Base-by-base conservation (phyloP, 139 green algal genomes). In the Chlamydomonas schloesseri region DNA sequence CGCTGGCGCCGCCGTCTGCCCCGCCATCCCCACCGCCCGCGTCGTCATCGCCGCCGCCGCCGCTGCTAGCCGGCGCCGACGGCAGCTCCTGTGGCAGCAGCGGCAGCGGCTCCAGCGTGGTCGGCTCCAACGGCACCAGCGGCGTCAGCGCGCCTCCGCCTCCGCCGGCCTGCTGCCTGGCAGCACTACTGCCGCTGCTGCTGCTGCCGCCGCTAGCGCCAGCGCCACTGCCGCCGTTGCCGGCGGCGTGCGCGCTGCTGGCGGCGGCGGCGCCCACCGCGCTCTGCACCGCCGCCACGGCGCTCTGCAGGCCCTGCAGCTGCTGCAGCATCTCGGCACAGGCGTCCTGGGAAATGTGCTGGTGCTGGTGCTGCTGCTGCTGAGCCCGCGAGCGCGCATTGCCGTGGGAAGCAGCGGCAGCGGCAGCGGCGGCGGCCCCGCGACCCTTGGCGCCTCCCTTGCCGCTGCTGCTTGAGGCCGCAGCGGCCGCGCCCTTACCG, bases 251-350 rank as follows among this genome's bases (percentile, higher is more conserved):
- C 28, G n/a, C 34, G 5, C 21, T 21, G 33, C 28, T 20, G 29
- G 47, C 26, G 24, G 34, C 62, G n/a, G 42, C 64, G 15, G 46
- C 78, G 28, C 78, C 78, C 34, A 84, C 78, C 10, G 64, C 78
- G 64, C 29, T 68, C 62, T 84, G 78, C n/a, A 84, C 78, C n/a
- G 78, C 78, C 20, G 64, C 78, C 64, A 84, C 78, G 37, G 78
- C 78, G 42, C 74, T 65, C 65, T 84, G 78, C 78, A 84, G 78
- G 18, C 78, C 78, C 78, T 84, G 78, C 34, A 84, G 78, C 78
- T 84, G 78, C 78, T 84, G 78, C 42, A 84, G 62, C 78, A 84
- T 84, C 78, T 84, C 78, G 5, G 78, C 78, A 0, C 64, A 64
- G 2, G 78, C 78, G 46, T 65, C 78, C 31, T 46, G 67, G 78